Evolutionary conservation across 345 rosid species (phyloP).

Genomic region (Citrus hindsii): DNA sequence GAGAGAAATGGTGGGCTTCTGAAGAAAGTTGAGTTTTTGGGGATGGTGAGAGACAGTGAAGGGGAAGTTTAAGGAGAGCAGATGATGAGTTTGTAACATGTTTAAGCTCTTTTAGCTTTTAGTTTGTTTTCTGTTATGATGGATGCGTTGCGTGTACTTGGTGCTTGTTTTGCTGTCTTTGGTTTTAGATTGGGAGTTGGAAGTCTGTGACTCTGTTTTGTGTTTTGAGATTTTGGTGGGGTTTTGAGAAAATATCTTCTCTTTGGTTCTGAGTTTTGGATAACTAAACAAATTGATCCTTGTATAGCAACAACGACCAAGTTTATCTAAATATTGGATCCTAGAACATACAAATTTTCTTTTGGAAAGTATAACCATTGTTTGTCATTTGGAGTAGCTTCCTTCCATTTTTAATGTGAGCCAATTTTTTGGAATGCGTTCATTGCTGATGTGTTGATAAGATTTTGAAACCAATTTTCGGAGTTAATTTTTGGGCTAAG

Average conservation of each 20-base stretch:
- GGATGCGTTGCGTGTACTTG: too few relatives aligned
- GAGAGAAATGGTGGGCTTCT: conserved; percentile 21
- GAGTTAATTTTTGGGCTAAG: too few relatives aligned
- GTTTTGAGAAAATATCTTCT: not conserved
- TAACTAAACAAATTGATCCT: not conserved
- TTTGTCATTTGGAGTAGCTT: too few relatives aligned
- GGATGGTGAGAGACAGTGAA: conserved; percentile 22
- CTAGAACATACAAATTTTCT: not conserved
- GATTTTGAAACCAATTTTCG: too few relatives aligned
- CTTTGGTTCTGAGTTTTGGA: not conserved
- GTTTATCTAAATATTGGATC: not conserved
- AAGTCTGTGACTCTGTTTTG: not conserved
- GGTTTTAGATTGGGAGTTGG: not conserved
- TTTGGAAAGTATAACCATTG: not conserved
- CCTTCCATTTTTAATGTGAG: too few relatives aligned
- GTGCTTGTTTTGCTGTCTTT: not conserved
- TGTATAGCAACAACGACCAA: not conserved
- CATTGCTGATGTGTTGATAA: too few relatives aligned
- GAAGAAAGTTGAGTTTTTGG: conserved; percentile 15
- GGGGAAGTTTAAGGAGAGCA: conserved; percentile 16
- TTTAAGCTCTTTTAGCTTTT: not conserved
- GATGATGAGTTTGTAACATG: conserved; percentile 44
- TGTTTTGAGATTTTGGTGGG: not conserved
- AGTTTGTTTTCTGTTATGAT: not conserved
- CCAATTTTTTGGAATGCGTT: too few relatives aligned